Base-by-base conservation (phyloP, 23 red algal species). In the Agarophyton chilense region DNA sequence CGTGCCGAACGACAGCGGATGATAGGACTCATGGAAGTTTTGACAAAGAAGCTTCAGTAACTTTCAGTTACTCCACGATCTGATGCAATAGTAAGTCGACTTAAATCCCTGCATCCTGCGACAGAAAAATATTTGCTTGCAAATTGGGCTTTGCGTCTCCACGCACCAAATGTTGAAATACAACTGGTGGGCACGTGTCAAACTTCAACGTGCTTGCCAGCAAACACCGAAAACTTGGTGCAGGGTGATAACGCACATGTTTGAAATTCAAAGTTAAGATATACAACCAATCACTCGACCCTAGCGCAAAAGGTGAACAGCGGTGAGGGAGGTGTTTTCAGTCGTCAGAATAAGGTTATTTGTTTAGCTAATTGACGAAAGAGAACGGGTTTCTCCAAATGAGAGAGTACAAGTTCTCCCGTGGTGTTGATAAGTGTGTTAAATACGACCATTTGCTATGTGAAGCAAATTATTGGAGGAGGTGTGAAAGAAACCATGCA, bases 91-190 rank as follows among this genome's bases (percentile, higher is more conserved):
- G 94, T 87, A 14, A 96, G 57, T 29, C 68, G 75, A 22, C 75
- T 34, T 34, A 62, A 82, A 52, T 96, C 89, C 10, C 31, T 38
- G 22, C 78, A 86, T 87, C 94, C 92, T 34, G 32, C 78, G 34
- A 96, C 31, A 33, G 36, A 75, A 34, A 49, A 66, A 14, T 46
- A 79, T 11, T 19, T 50, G 25, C 55, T 26, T 51, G 72, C 78
- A 52, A 72, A 96, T 21, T 51, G 77, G 8, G 82, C 88, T 2
- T 77, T 43, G 28, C 79, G 56, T 24, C 61, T 83, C 38, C 88
- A 90, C 9, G 86, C 79, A 77, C 86, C 82, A 72, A 81, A 96
- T 33, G 81, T 34, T 11, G 94, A 87, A 28, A 92, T 55, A 4
- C 47, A 51, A 17, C 65, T 26, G 22, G 67, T 32, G 13, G 94